A percentile compares a stretch with the other conserved stretches of the same genome.
phyloP scores from a whole-genome alignment of 257 asterid genomes.

The Pogostemon cablin region DNA sequence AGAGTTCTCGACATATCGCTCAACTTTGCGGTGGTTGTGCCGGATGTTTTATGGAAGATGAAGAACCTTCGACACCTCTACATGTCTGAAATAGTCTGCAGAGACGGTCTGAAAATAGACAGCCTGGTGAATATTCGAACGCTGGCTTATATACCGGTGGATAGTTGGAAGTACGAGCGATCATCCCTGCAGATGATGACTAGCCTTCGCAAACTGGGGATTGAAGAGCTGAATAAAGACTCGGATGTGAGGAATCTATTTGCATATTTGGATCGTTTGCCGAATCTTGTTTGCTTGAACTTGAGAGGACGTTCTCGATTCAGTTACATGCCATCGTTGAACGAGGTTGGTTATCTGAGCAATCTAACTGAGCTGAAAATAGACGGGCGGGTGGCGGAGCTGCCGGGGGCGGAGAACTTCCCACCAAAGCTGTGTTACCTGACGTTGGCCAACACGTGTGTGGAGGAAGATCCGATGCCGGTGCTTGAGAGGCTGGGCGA shows the following conservation, averaged over 20 bases:
- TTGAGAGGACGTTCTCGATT: not conserved
- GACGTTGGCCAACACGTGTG: not conserved
- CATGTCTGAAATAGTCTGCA: no score
- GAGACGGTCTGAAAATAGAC: no score
- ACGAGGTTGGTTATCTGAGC: not conserved
- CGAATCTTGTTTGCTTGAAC: not conserved
- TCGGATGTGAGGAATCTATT: not conserved
- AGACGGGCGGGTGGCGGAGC: not conserved
- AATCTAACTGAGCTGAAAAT: conserved; percentile 25
- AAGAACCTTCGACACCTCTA: no score
- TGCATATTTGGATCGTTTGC: not conserved
- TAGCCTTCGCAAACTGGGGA: no score
- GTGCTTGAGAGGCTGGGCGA: conserved; percentile 24
- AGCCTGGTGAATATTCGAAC: no score
- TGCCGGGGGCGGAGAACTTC: conserved; percentile 12
- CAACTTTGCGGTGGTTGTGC: no score
- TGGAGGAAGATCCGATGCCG: conserved; percentile 27
- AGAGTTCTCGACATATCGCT: no score
- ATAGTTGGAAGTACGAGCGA: no score
- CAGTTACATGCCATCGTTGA: not conserved
- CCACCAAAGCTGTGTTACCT: conserved; percentile 34
- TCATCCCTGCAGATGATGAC: no score
- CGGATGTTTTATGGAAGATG: no score
- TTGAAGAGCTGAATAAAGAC: not conserved
- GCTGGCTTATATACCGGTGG: no score